phyloP scores from a whole-genome alignment of 176 grass and related monocot species.

The Typha latifolia region DNA sequence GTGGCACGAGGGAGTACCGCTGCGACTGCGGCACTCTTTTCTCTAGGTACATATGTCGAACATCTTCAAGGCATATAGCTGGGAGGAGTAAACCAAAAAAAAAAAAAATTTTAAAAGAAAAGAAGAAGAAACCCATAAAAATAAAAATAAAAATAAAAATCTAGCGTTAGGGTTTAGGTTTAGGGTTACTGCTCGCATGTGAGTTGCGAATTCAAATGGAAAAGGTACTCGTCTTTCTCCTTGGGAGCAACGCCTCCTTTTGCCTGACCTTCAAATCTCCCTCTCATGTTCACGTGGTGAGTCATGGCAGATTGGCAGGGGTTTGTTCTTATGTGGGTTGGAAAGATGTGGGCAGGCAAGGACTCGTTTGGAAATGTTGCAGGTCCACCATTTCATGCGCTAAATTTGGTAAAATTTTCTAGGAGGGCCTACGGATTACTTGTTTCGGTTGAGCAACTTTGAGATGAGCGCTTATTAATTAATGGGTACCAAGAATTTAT shows the following conservation, averaged over 20 bases:
- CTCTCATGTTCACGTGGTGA: conserved; percentile 14
- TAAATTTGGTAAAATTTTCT: background rate
- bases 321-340: conserved; percentile 12
- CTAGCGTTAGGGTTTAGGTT: background rate
- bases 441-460: background rate
- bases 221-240: conserved; percentile 12
- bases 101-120: background rate
- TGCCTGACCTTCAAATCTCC: too few species aligned
- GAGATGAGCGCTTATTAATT: background rate
- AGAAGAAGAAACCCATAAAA: too few species aligned
- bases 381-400: conserved; percentile 6
- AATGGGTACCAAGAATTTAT: background rate
- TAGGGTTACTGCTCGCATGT: conserved; percentile 19
- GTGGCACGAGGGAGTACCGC: conserved; percentile 24
- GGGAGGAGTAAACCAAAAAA: too few species aligned
- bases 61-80: background rate
- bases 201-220: background rate
- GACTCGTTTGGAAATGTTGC: background rate
- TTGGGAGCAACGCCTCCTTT: background rate
- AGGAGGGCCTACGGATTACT: background rate
- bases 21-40: conserved; percentile 25
- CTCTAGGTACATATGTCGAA: conserved; percentile 8
- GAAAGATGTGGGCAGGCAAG: background rate
- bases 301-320: background rate
- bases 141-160: background rate